Base-by-base conservation (phyloP, 768 basidiomycete species). In the Boletales sp. region DNA sequence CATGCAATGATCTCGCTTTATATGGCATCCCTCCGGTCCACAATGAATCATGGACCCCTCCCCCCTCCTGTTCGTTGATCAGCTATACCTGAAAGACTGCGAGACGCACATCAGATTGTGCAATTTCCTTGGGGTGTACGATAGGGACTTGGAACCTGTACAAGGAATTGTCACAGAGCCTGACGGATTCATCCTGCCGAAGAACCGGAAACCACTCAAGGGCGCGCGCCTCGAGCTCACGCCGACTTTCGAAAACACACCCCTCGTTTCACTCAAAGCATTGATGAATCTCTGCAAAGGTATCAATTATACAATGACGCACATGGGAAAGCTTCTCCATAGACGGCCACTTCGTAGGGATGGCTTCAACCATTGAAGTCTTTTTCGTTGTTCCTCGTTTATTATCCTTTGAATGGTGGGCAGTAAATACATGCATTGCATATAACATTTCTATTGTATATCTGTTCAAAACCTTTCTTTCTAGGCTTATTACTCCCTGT, bases 301-400 rank as follows among this genome's bases (percentile, higher is more conserved):
- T 8, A 61, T 69, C 56, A 50, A 59, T 13, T 76, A 64, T 54
- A 34, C 52, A 15, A 36, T 51, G 39, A 74, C 73, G 13, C 73
- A 75, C 45, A 55, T 74, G 51, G 74, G 74, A 8, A 70, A 69
- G 45, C 60, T 75, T 15, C 43, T 75, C 36, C 45, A 63, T 47
- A 61, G 54, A 14, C 58, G 49, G 47, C 32, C 50, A 4, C 47
- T 70, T 37, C 48, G 31, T 2, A 32, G 46, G 27, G 51, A 58
- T 36, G 69, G 68, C 36, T 67, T 70, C n/a, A 8, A 9, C 14
- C 8, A 32, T 32, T 32, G 13, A 12, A n/a, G 7, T 24, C 10
- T 10, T 8, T 32, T 24, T 36, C 13, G n/a, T 6, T 21, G 43
- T 35, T 6, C 30, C 17, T 35, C 40, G 13, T 13, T 13, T 32